phyloP scores from a whole-genome alignment of 352 stramenopile genomes.

The Phytopythium delawarense region DNA sequence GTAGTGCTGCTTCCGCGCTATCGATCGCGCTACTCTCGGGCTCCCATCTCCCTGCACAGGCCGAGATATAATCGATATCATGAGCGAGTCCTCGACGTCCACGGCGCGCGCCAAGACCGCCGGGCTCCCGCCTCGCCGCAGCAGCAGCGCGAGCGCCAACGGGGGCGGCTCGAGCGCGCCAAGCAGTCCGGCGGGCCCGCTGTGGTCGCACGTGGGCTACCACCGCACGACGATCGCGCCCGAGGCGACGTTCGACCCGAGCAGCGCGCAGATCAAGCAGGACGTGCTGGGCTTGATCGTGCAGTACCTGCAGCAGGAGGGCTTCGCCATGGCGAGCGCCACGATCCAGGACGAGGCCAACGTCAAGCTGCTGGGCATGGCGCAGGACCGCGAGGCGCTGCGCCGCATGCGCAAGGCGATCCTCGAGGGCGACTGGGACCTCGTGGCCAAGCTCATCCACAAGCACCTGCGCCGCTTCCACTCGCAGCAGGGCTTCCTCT shows the following conservation, averaged over 20 bases:
- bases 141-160: background rate
- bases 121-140: constrained; percentile 2
- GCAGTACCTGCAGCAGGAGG: constrained; percentile 83
- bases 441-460: constrained; percentile 75
- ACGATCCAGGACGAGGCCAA: constrained; percentile 88
- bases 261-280: constrained; percentile 73
- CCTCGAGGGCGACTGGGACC: constrained; percentile 82
- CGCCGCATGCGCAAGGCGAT: constrained; percentile 70
- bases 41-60: background rate
- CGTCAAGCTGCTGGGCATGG: constrained; percentile 67
- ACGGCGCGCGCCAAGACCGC: background rate
- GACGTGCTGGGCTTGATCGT: constrained; percentile 84
- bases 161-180: background rate
- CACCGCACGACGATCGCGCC: constrained; percentile 80
- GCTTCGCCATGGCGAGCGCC: constrained; percentile 71
- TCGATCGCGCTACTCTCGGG: background rate
- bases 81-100: constrained; percentile 7
- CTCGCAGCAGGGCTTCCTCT: constrained; percentile 83
- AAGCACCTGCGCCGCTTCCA: constrained; percentile 85
- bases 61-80: background rate
- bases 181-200: background rate
- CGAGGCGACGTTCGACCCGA: constrained; percentile 73
- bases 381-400: constrained; percentile 72
- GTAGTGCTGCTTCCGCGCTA: background rate
- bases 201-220: constrained; percentile 79